Base-by-base conservation (phyloP, 192 early-diverging fungal species). In the Podila verticillata region DNA sequence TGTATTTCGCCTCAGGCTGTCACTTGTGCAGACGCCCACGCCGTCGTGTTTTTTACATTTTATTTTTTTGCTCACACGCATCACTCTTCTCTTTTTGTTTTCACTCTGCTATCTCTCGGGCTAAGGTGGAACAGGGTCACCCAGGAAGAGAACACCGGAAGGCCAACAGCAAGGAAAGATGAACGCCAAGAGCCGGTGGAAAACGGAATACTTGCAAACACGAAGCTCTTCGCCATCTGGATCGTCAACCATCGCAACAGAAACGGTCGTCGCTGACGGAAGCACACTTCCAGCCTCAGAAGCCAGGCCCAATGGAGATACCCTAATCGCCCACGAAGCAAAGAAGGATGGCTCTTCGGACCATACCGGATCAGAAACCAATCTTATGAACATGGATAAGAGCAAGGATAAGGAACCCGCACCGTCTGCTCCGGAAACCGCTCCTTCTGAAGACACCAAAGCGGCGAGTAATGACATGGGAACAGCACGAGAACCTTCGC, bases 151-250 rank as follows among this genome's bases (percentile, higher is more conserved):
- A 44, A 44, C 39, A 15, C 39, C 28, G 12, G 29, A 61, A 29
- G 59, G 31, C 31, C 71, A 35, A 6, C 32, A 57, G 19, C 51
- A 49, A 7, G 57, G 35, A 29, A 49, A 19, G 9, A 66, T 71
- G 64, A 79, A 79, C 56, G 69, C 70, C 8, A 79, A 71, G 65
- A 72, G 75, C 61, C 75, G 75, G 4, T 79, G 75, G 75, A 79
- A 79, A 39, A 63, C 29, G 26, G 67, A 79, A 34, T 79, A 79
- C 60, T 64, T 79, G 22, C 57, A 65, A 17, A 63, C 54, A 8
- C 66, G 26, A 17, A 79, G 68, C 34, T 57, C 68, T 9, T 79
- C 75, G 48, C 75, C 75, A 19, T 66, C 68, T 17, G 69, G 48
- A 17, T 70, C 75, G 1, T 31, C 66, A 4, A 56, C 64, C 17